Percentiles rank a stretch among this genome's conserved stretches.
phyloP scores from a whole-genome alignment of 441 rosid genomes.

The Biscutella laevigata region DNA sequence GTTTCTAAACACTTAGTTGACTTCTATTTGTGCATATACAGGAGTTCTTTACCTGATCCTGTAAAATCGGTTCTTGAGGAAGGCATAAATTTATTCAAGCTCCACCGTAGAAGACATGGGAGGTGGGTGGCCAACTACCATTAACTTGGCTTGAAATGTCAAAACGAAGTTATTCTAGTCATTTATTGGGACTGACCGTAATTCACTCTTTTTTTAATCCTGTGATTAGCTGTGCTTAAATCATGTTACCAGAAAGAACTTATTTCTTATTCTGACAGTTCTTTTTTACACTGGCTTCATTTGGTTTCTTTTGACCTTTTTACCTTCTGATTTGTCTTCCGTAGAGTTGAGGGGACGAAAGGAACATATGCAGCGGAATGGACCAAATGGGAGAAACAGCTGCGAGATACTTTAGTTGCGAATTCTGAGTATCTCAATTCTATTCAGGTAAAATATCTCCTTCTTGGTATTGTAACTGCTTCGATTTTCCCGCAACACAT shows the following conservation, averaged over 20 bases:
- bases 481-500: background rate
- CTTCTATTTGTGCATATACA: conserved; percentile 30
- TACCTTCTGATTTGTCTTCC: conserved; percentile 2
- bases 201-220: no score
- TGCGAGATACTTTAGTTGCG: conserved; percentile 40
- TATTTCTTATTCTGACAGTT: no score
- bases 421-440: conserved; percentile 59
- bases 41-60: conserved; percentile 70
- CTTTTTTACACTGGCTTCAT: background rate
- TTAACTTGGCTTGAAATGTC: background rate
- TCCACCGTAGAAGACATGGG: conserved; percentile 68
- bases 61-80: conserved; percentile 64
- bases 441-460: conserved; percentile 49
- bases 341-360: conserved; percentile 69
- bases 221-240: no score
- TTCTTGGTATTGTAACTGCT: background rate
- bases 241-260: background rate
- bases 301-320: conserved; percentile 13
- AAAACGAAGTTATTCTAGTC: background rate
- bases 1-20: background rate
- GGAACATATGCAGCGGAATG: conserved; percentile 74
- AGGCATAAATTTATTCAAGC: conserved; percentile 66
- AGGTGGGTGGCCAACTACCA: conserved; percentile 37
- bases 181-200: no score
- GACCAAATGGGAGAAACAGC: conserved; percentile 74